phyloP scores from a whole-genome alignment of 495 filamentous ascomycete genomes.

The Aspergillus ellipticus region DNA sequence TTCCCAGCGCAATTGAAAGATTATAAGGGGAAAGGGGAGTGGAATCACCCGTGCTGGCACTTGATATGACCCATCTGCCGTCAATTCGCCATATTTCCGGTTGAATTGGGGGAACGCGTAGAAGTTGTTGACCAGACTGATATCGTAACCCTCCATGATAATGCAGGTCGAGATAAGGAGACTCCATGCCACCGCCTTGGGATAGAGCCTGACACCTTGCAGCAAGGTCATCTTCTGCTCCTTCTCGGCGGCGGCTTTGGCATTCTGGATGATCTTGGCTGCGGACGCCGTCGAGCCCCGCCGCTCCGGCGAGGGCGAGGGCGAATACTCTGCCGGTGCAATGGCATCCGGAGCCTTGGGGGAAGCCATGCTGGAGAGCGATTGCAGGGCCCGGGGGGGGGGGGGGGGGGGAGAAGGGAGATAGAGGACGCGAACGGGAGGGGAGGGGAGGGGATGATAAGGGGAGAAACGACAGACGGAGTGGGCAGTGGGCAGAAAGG shows the following conservation, averaged over 20 bases:
- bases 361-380: constrained; percentile 20
- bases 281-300: constrained; percentile 27
- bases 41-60: constrained; percentile 53
- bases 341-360: constrained; percentile 28
- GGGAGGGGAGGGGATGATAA: not conserved
- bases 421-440: not conserved
- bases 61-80: constrained; percentile 57
- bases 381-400: constrained; percentile 19
- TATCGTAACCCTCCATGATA: constrained; percentile 58
- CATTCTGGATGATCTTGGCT: constrained; percentile 38
- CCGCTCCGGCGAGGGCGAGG: constrained; percentile 13
- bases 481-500: not conserved
- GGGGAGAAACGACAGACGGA: not conserved
- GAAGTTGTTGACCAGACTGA: constrained; percentile 50
- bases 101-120: constrained; percentile 57
- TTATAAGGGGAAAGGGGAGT: not conserved
- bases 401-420: not conserved
- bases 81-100: constrained; percentile 60
- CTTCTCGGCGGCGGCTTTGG: constrained; percentile 43
- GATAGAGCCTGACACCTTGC: constrained; percentile 49
- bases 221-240: constrained; percentile 45
- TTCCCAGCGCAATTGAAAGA: not conserved
- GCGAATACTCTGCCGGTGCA: constrained; percentile 21
- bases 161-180: constrained; percentile 52
- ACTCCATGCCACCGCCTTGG: constrained; percentile 55